Conservation (phyloP, 2,329 filamentous ascomycete genomes). For the Penicillium griseofulvum region DNA sequence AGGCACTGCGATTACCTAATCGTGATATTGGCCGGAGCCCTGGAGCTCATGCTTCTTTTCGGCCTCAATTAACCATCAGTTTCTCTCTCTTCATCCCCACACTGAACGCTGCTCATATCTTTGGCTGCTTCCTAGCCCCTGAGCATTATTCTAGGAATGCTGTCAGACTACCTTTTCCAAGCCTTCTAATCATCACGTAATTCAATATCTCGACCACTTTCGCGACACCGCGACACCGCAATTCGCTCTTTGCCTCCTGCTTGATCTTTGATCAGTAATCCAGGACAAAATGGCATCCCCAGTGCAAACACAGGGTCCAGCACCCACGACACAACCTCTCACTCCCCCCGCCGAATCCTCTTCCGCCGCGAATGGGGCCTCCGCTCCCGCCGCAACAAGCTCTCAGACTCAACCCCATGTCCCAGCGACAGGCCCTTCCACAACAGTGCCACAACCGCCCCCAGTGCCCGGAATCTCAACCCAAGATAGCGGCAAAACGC, state of each 20-base stretch:
- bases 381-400: conserved; percentile 20
- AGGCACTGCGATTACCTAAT: conserved; percentile 12
- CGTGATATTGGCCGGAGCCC: conserved; percentile 2
- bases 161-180: not conserved
- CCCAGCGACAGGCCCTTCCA: conserved; percentile 21
- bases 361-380: conserved; percentile 19
- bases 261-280: not conserved
- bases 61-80: conserved; percentile 11
- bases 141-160: not conserved
- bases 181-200: conserved; percentile 3
- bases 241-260: not conserved
- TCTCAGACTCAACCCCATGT: conserved; percentile 14
- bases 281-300: conserved; percentile 35
- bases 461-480: conserved; percentile 44
- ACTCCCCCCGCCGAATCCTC: conserved; percentile 45
- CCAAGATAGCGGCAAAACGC: conserved; percentile 47
- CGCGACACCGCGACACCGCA: not conserved
- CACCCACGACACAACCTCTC: conserved; percentile 38
- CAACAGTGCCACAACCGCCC: conserved; percentile 32
- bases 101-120: not conserved
- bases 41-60: conserved; percentile 23
- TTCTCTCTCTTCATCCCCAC: conserved; percentile 3
- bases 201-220: conserved; percentile 3
- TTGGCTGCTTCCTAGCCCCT: not conserved
- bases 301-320: conserved; percentile 31